Percentiles rank a stretch among this genome's conserved stretches.
phyloP scores from a whole-genome alignment of 352 stramenopile genomes.

The Phytopythium kandeliae region DNA sequence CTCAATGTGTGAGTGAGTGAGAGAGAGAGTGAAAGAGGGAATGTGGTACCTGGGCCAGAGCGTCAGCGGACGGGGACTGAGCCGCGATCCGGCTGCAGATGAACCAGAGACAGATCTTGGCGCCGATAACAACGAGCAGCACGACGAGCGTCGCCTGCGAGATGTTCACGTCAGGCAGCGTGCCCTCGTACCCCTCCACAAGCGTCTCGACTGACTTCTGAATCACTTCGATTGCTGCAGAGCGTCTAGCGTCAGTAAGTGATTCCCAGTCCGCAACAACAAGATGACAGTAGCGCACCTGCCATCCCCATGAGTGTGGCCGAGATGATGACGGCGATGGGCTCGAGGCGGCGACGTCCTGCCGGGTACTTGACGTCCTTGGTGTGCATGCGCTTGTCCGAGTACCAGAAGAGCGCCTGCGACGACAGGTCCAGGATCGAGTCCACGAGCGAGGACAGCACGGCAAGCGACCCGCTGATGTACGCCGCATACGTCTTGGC shows the following conservation, averaged over 20 bases:
- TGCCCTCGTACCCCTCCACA: conserved; percentile 54
- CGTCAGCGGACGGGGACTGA: conserved; percentile 64
- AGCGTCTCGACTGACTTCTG: conserved; percentile 88
- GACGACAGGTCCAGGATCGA: conserved; percentile 93
- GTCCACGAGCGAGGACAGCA: conserved; percentile 93
- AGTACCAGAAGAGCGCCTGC: conserved; percentile 92
- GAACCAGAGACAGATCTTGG: conserved; percentile 84
- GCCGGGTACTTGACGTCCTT: conserved; percentile 92
- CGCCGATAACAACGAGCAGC: conserved; percentile 58
- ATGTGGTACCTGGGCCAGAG: conserved; percentile 75
- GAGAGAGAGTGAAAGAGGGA: too few relatives aligned
- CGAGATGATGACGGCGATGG: conserved; percentile 94
- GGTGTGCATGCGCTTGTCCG: conserved; percentile 89
- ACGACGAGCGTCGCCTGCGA: conserved; percentile 59
- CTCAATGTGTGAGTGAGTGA: too few relatives aligned
- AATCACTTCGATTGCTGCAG: conserved; percentile 90
- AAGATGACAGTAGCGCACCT: conserved; percentile 19
- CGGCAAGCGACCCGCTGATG: conserved; percentile 87
- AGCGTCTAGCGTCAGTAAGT: neutral
- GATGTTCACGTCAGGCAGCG: conserved; percentile 64
- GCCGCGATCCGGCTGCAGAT: conserved; percentile 63
- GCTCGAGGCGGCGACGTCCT: conserved; percentile 89
- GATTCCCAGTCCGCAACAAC: conserved; percentile 5
- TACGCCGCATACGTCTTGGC: conserved; percentile 77
- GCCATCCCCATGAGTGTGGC: conserved; percentile 97